Percentiles rank a stretch among this genome's conserved stretches.
Conservation (phyloP, 2,329 filamentous ascomycete genomes). For the Beauveria sp. region DNA sequence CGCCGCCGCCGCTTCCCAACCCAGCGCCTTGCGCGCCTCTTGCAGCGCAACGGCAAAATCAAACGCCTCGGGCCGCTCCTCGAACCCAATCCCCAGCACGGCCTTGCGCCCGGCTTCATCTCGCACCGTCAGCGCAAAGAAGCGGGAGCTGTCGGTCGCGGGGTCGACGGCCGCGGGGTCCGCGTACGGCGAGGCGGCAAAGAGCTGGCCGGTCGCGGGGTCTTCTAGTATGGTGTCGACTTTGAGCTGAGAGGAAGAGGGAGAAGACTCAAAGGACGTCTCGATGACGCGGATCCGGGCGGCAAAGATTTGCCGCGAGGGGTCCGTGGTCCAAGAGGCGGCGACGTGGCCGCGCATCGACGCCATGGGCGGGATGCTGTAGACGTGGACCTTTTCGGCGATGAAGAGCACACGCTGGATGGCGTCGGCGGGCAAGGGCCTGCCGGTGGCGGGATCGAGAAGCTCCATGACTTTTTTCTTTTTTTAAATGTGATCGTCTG, state of each 20-base stretch:
- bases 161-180: slow-evolving; percentile 61
- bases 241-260: slow-evolving; percentile 41
- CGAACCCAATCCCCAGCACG: slow-evolving; percentile 76
- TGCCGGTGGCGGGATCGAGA: slow-evolving; percentile 64
- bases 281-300: slow-evolving; percentile 73
- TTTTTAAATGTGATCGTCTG: too few relatives aligned
- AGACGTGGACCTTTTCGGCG: slow-evolving; percentile 69
- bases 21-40: slow-evolving; percentile 65
- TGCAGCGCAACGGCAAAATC: slow-evolving; percentile 77
- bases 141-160: slow-evolving; percentile 70
- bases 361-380: slow-evolving; percentile 74
- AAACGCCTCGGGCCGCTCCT: slow-evolving; percentile 78
- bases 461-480: slow-evolving; percentile 42
- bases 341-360: slow-evolving; percentile 75
- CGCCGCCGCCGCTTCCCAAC: slow-evolving; percentile 38
- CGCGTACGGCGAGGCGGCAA: slow-evolving; percentile 77
- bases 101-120: slow-evolving; percentile 71
- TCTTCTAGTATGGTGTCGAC: slow-evolving; percentile 77
- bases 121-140: slow-evolving; percentile 77
- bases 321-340: slow-evolving; percentile 65
- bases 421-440: slow-evolving; percentile 60
- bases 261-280: slow-evolving; percentile 49
- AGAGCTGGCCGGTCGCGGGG: slow-evolving; percentile 61
- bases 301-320: slow-evolving; percentile 74
- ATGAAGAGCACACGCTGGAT: slow-evolving; percentile 83